These are phyloP conservation scores for Lepidium didymum DNA, from an alignment of 345 rosid species.

Conservation along the genomic window DNA sequence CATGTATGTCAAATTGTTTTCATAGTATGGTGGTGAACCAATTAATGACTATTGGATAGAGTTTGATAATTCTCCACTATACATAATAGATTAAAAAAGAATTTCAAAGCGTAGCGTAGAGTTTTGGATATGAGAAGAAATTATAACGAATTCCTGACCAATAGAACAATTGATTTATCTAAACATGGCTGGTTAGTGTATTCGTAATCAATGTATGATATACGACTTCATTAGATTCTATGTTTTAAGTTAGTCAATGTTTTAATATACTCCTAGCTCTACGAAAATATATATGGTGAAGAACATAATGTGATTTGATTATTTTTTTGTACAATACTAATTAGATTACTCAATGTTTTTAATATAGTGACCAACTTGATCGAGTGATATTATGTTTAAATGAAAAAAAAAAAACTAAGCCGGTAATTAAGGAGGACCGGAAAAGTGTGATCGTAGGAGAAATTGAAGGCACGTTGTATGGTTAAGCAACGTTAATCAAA, in stretches of 20 bases:
- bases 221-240: neutral
- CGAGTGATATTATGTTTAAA: neutral
- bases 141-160: too few species aligned
- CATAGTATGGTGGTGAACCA: too few species aligned
- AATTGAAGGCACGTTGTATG: conserved; percentile 20
- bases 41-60: too few species aligned
- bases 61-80: too few species aligned
- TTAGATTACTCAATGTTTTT: too few species aligned
- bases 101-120: too few species aligned
- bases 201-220: neutral
- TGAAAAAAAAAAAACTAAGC: neutral
- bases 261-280: neutral
- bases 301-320: conserved; percentile 5
- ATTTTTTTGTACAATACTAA: too few species aligned
- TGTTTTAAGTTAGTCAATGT: neutral
- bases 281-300: neutral
- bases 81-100: too few species aligned
- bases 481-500: conserved; percentile 18
- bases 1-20: too few species aligned
- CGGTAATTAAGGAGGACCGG: neutral
- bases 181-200: neutral
- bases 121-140: too few species aligned
- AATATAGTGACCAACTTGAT: too few species aligned
- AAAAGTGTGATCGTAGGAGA: conserved; percentile 4
- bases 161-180: too few species aligned